Evolutionary conservation across 192 early-diverging fungal genomes (phyloP).

Genomic region (Coemansia reversa): DNA sequence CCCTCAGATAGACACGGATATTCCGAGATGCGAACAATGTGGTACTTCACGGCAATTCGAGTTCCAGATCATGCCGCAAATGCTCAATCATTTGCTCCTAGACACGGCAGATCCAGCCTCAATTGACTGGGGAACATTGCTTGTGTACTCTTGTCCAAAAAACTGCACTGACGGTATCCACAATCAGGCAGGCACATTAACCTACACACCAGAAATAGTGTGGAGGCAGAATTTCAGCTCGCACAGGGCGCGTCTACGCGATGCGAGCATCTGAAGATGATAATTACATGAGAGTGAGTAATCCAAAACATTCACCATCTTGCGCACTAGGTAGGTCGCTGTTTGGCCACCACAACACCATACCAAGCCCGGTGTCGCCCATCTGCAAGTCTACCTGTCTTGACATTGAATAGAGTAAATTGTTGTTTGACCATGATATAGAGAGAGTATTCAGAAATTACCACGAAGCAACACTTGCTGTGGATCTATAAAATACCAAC

Average conservation of each 20-base stretch:
- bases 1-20: conserved; percentile 53
- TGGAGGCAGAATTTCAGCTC: conserved; percentile 81
- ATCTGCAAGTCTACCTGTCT: too few relatives aligned
- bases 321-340: neutral
- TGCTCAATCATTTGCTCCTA: conserved; percentile 76
- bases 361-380: too few relatives aligned
- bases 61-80: conserved; percentile 92
- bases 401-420: too few relatives aligned
- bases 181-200: neutral
- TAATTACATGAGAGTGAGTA: neutral
- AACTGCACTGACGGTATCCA: conserved; percentile 62
- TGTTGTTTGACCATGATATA: neutral
- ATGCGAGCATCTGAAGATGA: neutral
- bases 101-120: conserved; percentile 67
- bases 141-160: conserved; percentile 81
- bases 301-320: neutral
- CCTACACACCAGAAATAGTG: conserved; percentile 60
- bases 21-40: conserved; percentile 74
- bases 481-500: neutral
- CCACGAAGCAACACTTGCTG: neutral
- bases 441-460: neutral
- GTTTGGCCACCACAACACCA: too few relatives aligned
- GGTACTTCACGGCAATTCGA: conserved; percentile 76
- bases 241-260: conserved; percentile 54
- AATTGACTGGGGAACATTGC: conserved; percentile 89